Evolutionary conservation across 352 stramenopile genomes (phyloP).

Genomic region (Pythium guiyangense): DNA sequence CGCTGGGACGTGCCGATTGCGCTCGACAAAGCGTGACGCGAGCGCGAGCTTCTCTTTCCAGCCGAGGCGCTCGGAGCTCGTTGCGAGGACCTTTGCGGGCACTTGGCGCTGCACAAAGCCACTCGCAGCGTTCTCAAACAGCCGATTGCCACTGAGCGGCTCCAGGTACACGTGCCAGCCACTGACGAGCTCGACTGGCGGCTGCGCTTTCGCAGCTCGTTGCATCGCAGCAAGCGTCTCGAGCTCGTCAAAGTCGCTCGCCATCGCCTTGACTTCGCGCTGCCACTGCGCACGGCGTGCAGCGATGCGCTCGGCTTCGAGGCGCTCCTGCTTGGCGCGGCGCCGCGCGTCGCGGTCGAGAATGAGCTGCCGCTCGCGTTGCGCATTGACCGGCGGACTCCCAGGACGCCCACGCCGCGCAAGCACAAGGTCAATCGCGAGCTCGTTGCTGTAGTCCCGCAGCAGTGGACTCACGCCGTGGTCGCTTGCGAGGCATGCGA

Average conservation of each 20-base stretch:
- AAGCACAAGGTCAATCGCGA: conserved; percentile 43
- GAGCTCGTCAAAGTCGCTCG: conserved; percentile 43
- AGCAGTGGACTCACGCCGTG: conserved; percentile 54
- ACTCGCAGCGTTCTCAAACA: conserved; percentile 58
- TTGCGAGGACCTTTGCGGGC: conserved; percentile 28
- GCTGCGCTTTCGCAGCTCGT: conserved; percentile 23
- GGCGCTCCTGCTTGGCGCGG: conserved; percentile 18
- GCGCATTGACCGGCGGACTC: conserved; percentile 39
- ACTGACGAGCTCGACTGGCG: conserved; percentile 10
- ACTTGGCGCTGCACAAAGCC: conserved; percentile 68
- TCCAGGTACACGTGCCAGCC: conserved; percentile 57
- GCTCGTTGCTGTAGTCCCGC: conserved; percentile 37
- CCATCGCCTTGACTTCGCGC: conserved; percentile 31
- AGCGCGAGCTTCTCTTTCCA: conserved; percentile 67
- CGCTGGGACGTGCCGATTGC: conserved; percentile 33
- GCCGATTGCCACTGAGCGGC: conserved; percentile 42
- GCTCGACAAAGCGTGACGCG: conserved; percentile 47
- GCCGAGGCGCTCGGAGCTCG: conserved; percentile 27
- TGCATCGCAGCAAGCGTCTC: conserved; percentile 41
- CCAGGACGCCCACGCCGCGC: conserved; percentile 47
- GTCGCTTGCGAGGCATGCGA: conserved; percentile 44
- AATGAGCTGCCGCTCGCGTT: conserved; percentile 25
- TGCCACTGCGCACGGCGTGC: conserved; percentile 31
- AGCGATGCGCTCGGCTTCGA: conserved; percentile 31
- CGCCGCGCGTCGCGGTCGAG: conserved; percentile 26